These are phyloP conservation scores for Penicillium malachiteum DNA, from an alignment of 495 filamentous ascomycete species.

Conservation along the genomic window DNA sequence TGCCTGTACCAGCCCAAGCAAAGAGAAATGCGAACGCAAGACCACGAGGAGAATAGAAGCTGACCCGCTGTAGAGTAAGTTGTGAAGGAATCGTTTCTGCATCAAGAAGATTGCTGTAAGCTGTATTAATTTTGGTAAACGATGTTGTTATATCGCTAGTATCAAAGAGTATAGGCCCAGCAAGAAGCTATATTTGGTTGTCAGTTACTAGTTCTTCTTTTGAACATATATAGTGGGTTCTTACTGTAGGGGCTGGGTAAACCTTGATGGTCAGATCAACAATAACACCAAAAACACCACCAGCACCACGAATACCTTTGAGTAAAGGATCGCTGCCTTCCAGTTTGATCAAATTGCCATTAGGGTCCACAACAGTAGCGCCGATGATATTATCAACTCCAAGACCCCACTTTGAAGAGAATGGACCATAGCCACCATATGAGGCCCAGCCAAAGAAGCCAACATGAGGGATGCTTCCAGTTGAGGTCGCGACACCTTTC, in stretches of 20 bases:
- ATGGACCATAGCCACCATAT: conserved; percentile 42
- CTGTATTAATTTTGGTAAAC: conserved; percentile 23
- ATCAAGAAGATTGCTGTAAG: conserved; percentile 20
- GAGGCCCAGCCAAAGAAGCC: conserved; percentile 43
- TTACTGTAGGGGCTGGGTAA: conserved; percentile 33
- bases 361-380: conserved; percentile 35
- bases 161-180: conserved; percentile 33
- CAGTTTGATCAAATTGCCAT: conserved; percentile 23
- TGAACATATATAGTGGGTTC: neutral
- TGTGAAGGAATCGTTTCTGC: conserved; percentile 21
- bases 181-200: conserved; percentile 22
- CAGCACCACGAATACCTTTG: conserved; percentile 37
- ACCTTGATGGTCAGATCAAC: conserved; percentile 39
- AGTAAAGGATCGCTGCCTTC: conserved; percentile 29
- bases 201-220: neutral
- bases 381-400: conserved; percentile 42
- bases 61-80: conserved; percentile 27
- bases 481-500: conserved; percentile 30
- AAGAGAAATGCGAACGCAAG: conserved; percentile 22
- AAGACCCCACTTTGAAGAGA: conserved; percentile 33
- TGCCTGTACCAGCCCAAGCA: conserved; percentile 29
- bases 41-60: conserved; percentile 24
- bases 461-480: conserved; percentile 24
- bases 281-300: conserved; percentile 42
- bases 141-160: conserved; percentile 22